Conservation (phyloP, 2,329 filamentous ascomycete species). For the Penicillium sp. region DNA sequence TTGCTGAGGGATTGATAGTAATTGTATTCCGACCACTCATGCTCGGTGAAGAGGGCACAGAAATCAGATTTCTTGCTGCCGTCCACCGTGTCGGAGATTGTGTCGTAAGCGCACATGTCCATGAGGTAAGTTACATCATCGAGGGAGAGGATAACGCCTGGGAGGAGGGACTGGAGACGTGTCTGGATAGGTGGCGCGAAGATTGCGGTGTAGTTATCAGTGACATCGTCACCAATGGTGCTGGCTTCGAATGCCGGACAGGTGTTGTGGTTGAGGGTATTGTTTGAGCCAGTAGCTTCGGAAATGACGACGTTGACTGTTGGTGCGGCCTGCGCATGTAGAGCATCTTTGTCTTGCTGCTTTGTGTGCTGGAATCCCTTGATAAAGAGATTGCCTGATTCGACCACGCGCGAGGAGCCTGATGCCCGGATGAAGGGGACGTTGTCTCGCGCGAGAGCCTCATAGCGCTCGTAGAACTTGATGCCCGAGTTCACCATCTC, state of each 20-base stretch:
- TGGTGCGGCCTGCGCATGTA: conserved; percentile 50
- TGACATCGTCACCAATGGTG: conserved; percentile 43
- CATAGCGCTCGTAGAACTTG: conserved; percentile 75
- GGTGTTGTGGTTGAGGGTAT: conserved; percentile 73
- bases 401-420: conserved; percentile 68
- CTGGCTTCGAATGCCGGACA: conserved; percentile 71
- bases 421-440: conserved; percentile 73
- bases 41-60: conserved; percentile 70
- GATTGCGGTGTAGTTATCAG: conserved; percentile 58
- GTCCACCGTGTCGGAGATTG: conserved; percentile 60
- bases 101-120: conserved; percentile 86
- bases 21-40: conserved; percentile 77
- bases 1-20: conserved; percentile 80
- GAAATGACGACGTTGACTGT: conserved; percentile 66
- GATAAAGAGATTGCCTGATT: conserved; percentile 74
- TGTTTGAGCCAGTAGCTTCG: conserved; percentile 69
- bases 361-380: conserved; percentile 68
- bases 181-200: conserved; percentile 69
- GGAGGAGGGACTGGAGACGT: conserved; percentile 68
- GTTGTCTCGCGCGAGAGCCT: conserved; percentile 55
- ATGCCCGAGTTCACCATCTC: conserved; percentile 73
- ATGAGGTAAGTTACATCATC: conserved; percentile 71
- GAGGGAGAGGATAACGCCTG: conserved; percentile 64
- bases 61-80: conserved; percentile 64
- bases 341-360: conserved; percentile 40